Conservation (phyloP, 179 eudicot species). For the Vitellaria paradoxa region DNA sequence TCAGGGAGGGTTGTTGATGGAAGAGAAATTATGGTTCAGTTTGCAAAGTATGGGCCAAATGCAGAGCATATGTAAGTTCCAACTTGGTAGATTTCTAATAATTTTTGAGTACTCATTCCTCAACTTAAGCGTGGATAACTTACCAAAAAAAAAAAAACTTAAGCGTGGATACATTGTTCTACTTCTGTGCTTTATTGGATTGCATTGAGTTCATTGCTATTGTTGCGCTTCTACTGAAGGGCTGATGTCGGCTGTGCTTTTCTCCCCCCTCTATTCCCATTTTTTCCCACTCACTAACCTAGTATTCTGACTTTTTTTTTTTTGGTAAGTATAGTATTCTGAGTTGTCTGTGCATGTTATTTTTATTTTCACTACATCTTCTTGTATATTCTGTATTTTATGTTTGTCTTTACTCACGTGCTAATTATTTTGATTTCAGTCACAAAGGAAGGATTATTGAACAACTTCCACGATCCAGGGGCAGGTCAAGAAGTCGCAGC, state of each 20-base stretch:
- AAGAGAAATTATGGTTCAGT: conserved; percentile 71
- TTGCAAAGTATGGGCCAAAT: conserved; percentile 71
- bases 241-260: background rate
- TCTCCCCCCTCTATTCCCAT: background rate
- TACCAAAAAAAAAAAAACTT: too few species aligned
- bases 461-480: conserved; percentile 30
- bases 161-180: background rate
- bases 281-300: background rate
- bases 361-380: background rate
- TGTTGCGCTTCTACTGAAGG: background rate
- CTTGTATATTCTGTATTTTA: background rate
- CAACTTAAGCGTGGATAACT: background rate
- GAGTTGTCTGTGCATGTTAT: background rate
- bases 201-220: background rate
- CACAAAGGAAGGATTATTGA: conserved; percentile 59
- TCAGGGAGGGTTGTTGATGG: conserved; percentile 66
- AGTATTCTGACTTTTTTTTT: too few species aligned
- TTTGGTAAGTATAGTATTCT: too few species aligned
- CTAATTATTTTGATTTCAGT: conserved; percentile 28
- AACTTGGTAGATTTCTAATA: background rate
- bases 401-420: background rate
- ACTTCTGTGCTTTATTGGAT: background rate
- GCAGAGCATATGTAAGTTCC: conserved; percentile 59
- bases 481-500: conserved; percentile 54
- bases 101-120: conserved; percentile 3